phyloP scores from a whole-genome alignment of 306 rosid species.

The Lathyrus tuberosus region DNA sequence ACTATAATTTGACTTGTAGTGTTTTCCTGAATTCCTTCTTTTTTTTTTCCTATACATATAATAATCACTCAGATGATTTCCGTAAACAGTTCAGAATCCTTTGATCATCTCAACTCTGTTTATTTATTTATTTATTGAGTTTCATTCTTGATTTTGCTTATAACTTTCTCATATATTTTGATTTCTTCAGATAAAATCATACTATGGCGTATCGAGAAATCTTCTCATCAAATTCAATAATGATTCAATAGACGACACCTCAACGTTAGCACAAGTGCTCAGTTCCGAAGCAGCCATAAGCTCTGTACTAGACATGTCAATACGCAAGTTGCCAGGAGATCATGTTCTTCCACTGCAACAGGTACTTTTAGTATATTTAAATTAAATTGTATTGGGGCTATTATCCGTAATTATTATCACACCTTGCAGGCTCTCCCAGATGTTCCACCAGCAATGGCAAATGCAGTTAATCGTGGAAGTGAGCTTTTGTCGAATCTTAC shows the following conservation, averaged over 20 bases:
- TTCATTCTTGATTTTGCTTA: not conserved
- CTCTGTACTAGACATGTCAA: conserved; percentile 95
- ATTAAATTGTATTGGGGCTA: not conserved
- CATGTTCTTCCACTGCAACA: conserved; percentile 94
- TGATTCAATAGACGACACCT: conserved; percentile 86
- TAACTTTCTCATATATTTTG: conserved; percentile 15
- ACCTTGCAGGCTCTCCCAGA: conserved; percentile 82
- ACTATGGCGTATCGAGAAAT: conserved; percentile 90
- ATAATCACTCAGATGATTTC: not conserved
- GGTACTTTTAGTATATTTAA: conserved; percentile 50
- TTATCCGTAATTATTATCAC: conserved; percentile 12
- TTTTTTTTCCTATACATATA: not conserved
- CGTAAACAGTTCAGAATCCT: not conserved
- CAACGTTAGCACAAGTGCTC: conserved; percentile 78
- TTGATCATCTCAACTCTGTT: not conserved
- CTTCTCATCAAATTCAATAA: conserved; percentile 86
- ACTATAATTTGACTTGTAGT: not conserved
- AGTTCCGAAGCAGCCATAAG: conserved; percentile 90
- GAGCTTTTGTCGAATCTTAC: conserved; percentile 80
- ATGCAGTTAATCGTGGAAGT: conserved; percentile 93
- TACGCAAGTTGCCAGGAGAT: conserved; percentile 85
- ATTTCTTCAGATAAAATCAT: conserved; percentile 79
- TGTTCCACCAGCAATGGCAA: conserved; percentile 94
- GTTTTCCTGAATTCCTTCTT: not conserved
- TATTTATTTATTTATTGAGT: conserved; percentile 9